A percentile compares a stretch with the other conserved stretches of the same genome.
Conservation (phyloP, 306 rosid species). For the Biancaea sappan region DNA sequence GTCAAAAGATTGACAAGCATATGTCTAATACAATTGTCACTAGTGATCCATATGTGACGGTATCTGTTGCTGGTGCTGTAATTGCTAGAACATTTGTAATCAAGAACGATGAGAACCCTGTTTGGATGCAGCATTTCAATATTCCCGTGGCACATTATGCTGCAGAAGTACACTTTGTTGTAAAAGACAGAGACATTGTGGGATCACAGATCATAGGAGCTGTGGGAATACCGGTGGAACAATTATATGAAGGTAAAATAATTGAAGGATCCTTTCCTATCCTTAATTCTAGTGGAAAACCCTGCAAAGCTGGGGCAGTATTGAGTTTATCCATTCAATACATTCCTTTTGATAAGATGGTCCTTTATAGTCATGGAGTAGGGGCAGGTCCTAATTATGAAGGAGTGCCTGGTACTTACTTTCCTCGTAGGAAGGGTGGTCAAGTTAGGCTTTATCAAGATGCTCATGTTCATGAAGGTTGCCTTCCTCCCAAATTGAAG, state of each 20-base stretch:
- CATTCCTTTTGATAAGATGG: constrained; percentile 48
- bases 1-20: constrained; percentile 43
- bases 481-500: constrained; percentile 61
- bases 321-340: constrained; percentile 74
- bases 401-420: constrained; percentile 76
- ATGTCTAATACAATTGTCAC: constrained; percentile 37
- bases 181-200: constrained; percentile 72
- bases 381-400: constrained; percentile 49
- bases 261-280: constrained; percentile 73
- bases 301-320: constrained; percentile 61
- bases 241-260: constrained; percentile 41
- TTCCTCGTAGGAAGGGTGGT: constrained; percentile 82
- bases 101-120: constrained; percentile 68
- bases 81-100: constrained; percentile 84
- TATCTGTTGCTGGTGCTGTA: constrained; percentile 64
- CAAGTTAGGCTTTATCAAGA: constrained; percentile 84
- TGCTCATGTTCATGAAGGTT: constrained; percentile 69
- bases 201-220: constrained; percentile 79
- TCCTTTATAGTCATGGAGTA: constrained; percentile 46
- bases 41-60: constrained; percentile 85
- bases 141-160: constrained; percentile 82
- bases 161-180: constrained; percentile 73
- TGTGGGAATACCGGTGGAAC: constrained; percentile 71
- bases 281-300: constrained; percentile 55
- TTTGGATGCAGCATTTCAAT: constrained; percentile 82